Conservation (phyloP, 768 basidiomycete species). For the Agaricus subrufescens region DNA sequence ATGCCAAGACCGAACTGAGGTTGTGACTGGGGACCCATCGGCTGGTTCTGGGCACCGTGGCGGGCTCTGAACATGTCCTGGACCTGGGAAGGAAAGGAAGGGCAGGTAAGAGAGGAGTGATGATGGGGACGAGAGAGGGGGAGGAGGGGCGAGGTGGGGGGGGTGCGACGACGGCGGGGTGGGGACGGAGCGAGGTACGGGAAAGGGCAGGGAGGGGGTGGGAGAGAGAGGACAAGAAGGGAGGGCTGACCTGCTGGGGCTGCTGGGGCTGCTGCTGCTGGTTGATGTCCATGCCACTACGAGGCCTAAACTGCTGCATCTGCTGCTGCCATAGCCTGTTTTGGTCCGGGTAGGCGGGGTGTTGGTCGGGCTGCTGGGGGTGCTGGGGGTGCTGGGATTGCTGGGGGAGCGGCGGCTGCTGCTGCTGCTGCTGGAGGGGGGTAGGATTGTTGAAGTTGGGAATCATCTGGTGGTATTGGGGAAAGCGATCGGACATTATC, state of each 20-base stretch:
- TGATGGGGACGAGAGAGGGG: not conserved
- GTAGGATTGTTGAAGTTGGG: constrained; percentile 35
- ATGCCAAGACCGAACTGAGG: constrained; percentile 32
- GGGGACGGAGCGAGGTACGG: constrained; percentile 4
- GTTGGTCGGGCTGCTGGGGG: constrained; percentile 37
- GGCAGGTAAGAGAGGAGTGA: not conserved
- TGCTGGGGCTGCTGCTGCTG: constrained; percentile 36
- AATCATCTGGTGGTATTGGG: constrained; percentile 55
- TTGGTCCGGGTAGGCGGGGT: constrained; percentile 47
- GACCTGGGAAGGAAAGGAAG: constrained; percentile 1
- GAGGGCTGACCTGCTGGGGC: constrained; percentile 43
- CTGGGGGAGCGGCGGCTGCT: constrained; percentile 35
- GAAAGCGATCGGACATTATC: constrained; percentile 60
- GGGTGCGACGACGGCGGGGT: not conserved
- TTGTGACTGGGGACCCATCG: constrained; percentile 40
- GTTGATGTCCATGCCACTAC: constrained; percentile 36
- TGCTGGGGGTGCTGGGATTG: constrained; percentile 33
- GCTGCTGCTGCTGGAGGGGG: constrained; percentile 42
- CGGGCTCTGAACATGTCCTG: constrained; percentile 8
- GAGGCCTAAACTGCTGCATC: constrained; percentile 38
- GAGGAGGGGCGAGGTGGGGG: constrained; percentile 1
- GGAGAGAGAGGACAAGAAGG: constrained; percentile 12
- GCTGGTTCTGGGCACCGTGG: constrained; percentile 36
- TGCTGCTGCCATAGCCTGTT: constrained; percentile 56
- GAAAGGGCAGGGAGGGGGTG: not conserved